Base-by-base conservation (phyloP, 2,329 filamentous ascomycete genomes). In the Sporothrix mexicana region DNA sequence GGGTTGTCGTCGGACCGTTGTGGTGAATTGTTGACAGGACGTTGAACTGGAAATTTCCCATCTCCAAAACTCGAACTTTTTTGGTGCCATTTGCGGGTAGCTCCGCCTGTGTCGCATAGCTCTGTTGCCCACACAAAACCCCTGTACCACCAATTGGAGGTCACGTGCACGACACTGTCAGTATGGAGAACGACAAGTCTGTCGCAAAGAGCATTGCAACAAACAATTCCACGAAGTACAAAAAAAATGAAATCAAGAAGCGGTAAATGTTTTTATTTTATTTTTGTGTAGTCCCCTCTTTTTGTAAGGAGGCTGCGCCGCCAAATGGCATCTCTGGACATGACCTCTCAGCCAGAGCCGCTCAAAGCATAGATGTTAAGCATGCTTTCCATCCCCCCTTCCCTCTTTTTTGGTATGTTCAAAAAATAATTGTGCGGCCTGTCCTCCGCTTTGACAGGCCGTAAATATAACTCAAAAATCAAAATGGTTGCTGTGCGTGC, bases 401-500 rank as follows among this genome's bases (percentile, higher is more conserved):
- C 17, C 17, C 10, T 36, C 20, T 49, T 64, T 72, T 67, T 36
- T 66, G 51, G 36, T 55, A 66, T 69, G 64, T 41, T 72, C 47
- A 23, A 45, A 71, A 64, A 73, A 67, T 73, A 70, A 67, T 66
- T 70, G 57, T 49, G 41, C 23, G 47, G 67, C n/a, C 67, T 47
- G 36, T 8, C 20, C 23, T 41, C 67, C 71, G 30, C 59, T 72
- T 13, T 30, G 45, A 20, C 36, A 70, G 67, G 62, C 72, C 67
- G 47, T 64, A 17, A 36, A 69, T 36, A 53, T n/a, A 72, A 70
- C 71, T 73, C 47, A 64, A 66, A 73, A 73, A 73, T 61, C 57
- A 64, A 59, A 66, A 49, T 55, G 55, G 36, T 55, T 43, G 41
- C 25, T 25, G 9, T 36, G 30, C 30, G 30, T 30, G 30, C 30